phyloP scores from a whole-genome alignment of 129 eudicot species.

The Flaveria trinervia region DNA sequence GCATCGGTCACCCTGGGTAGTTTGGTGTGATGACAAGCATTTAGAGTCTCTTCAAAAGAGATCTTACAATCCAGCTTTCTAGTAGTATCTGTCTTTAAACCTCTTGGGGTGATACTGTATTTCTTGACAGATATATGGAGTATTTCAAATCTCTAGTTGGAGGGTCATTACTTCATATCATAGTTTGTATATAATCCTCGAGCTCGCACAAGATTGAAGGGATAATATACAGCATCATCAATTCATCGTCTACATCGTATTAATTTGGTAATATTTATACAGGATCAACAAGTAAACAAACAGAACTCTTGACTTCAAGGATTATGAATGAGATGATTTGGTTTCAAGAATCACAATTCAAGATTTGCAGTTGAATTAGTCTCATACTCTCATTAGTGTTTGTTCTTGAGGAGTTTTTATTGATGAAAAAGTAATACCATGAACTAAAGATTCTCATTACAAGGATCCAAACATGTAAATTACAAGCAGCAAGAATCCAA shows the following conservation, averaged over 20 bases:
- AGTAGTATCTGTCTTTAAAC: too few species aligned
- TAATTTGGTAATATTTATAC: too few species aligned
- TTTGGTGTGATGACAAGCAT: neutral
- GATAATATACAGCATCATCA: too few species aligned
- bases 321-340: neutral
- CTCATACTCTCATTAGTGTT: neutral
- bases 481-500: slow-evolving; percentile 42
- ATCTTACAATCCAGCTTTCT: too few species aligned
- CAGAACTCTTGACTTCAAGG: neutral
- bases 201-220: slow-evolving; percentile 44
- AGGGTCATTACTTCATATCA: slow-evolving; percentile 73
- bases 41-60: too few species aligned
- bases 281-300: too few species aligned
- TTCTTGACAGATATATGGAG: slow-evolving; percentile 62
- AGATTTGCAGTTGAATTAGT: too few species aligned
- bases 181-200: slow-evolving; percentile 73
- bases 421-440: slow-evolving; percentile 4
- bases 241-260: too few species aligned
- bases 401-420: neutral
- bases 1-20: slow-evolving; percentile 77
- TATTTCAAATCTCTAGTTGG: slow-evolving; percentile 80
- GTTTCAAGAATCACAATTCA: too few species aligned
- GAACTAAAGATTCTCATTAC: slow-evolving; percentile 24
- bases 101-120: slow-evolving; percentile 70
- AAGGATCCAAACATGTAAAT: slow-evolving; percentile 24